A percentile compares a stretch with the other conserved stretches of the same genome.
Conservation (phyloP, 2,329 filamentous ascomycete species). For the Aspergillus nomiae region DNA sequence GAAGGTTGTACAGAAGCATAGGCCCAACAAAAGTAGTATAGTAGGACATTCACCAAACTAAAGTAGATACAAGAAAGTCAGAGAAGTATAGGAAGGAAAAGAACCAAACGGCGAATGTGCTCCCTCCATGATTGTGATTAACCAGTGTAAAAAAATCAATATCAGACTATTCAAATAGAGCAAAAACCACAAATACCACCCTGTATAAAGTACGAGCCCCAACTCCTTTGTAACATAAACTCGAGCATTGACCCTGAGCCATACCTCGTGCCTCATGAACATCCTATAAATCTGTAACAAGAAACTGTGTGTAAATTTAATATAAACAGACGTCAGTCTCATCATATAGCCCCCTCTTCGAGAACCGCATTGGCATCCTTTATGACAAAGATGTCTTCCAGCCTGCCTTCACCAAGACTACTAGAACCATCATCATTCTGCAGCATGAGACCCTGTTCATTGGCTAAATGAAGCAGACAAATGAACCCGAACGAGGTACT, state of each 20-base stretch:
- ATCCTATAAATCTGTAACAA: slow-evolving; percentile 1
- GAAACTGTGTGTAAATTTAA: slow-evolving; percentile 12
- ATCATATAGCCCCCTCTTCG: slow-evolving; percentile 36
- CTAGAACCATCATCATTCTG: slow-evolving; percentile 56
- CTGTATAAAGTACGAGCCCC: slow-evolving; percentile 11
- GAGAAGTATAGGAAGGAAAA: not conserved
- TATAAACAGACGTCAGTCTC: not conserved
- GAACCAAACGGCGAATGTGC: not conserved
- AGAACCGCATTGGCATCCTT: slow-evolving; percentile 43
- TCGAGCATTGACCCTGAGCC: slow-evolving; percentile 13
- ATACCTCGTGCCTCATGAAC: slow-evolving; percentile 18
- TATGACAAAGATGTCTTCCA: slow-evolving; percentile 49
- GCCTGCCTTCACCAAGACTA: slow-evolving; percentile 29
- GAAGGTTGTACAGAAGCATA: not conserved
- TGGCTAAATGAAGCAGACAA: slow-evolving; percentile 83
- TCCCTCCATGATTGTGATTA: not conserved
- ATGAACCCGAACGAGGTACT: slow-evolving; percentile 95
- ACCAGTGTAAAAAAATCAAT: not conserved
- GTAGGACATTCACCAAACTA: not conserved
- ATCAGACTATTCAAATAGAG: not conserved
- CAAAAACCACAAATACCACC: slow-evolving; percentile 1
- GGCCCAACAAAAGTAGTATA: not conserved
- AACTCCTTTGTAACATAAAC: slow-evolving; percentile 20
- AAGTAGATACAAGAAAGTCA: not conserved
- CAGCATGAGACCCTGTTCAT: slow-evolving; percentile 85